These are phyloP conservation scores for Crithidia acanthocephali DNA, from an alignment of 208 protist genomes.

Conservation along the genomic window DNA sequence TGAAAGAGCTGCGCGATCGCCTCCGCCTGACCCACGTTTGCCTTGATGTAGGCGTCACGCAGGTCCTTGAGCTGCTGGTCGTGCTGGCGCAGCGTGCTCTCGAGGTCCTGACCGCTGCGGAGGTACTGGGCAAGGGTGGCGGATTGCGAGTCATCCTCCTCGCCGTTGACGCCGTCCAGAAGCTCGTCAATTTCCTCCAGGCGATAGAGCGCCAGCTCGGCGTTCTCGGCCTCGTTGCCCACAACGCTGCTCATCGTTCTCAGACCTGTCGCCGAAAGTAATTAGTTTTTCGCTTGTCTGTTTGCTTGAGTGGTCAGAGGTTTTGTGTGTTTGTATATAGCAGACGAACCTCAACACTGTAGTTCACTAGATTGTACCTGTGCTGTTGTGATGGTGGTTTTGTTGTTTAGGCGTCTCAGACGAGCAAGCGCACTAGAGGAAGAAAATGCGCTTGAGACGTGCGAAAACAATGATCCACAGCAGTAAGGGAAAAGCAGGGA, in stretches of 20 bases:
- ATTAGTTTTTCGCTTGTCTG: too few species aligned
- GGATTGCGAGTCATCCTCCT: conserved; percentile 41
- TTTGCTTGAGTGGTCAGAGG: too few species aligned
- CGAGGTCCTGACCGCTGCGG: conserved; percentile 52
- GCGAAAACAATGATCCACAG: too few species aligned
- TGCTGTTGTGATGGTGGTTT: too few species aligned
- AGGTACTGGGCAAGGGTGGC: conserved; percentile 56
- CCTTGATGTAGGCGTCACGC: conserved; percentile 68
- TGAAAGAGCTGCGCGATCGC: conserved; percentile 69
- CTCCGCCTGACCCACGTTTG: conserved; percentile 60
- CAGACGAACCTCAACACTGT: too few species aligned
- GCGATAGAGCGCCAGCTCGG: conserved; percentile 48
- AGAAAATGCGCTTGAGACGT: too few species aligned
- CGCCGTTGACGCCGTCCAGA: conserved; percentile 47
- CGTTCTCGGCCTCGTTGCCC: conserved; percentile 36
- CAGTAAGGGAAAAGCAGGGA: too few species aligned
- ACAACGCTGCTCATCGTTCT: conserved; percentile 16
- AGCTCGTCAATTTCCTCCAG: conserved; percentile 81
- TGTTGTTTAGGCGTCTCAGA: too few species aligned
- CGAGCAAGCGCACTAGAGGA: too few species aligned
- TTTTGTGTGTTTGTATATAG: not conserved
- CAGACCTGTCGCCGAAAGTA: not conserved
- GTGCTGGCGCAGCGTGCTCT: conserved; percentile 46
- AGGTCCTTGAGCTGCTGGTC: conserved; percentile 68
- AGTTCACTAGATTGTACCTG: too few species aligned